phyloP scores from a whole-genome alignment of 768 basidiomycete species.

The Auricularia sp. region DNA sequence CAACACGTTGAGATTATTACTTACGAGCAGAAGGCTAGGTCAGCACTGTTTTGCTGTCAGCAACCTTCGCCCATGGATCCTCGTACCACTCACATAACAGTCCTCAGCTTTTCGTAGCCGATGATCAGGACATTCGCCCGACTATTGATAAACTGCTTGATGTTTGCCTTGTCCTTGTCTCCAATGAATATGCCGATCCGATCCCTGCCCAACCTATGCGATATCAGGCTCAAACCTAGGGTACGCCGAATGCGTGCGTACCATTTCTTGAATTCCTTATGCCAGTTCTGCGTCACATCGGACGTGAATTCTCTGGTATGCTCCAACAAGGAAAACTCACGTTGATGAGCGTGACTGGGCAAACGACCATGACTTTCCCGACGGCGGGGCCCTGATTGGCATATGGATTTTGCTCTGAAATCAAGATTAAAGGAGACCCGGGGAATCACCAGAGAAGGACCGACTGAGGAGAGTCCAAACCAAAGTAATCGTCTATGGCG shows the following conservation, averaged over 20 bases:
- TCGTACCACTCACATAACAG: slow-evolving; percentile 51
- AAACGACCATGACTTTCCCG: slow-evolving; percentile 83
- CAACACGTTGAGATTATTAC: slow-evolving; percentile 12
- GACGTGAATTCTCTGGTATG: not conserved
- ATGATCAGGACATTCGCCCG: slow-evolving; percentile 82
- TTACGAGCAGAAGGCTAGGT: slow-evolving; percentile 56
- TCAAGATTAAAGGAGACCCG: no score
- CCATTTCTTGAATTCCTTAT: slow-evolving; percentile 93
- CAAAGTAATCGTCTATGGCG: slow-evolving; percentile 70
- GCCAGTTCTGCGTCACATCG: slow-evolving; percentile 69
- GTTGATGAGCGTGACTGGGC: slow-evolving; percentile 82
- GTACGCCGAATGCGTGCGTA: slow-evolving; percentile 24
- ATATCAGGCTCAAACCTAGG: not conserved
- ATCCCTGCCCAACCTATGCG: slow-evolving; percentile 41
- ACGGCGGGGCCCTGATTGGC: slow-evolving; percentile 42
- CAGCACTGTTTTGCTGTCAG: slow-evolving; percentile 27
- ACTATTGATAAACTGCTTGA: slow-evolving; percentile 73
- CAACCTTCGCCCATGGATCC: not conserved
- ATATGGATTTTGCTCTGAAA: slow-evolving; percentile 75
- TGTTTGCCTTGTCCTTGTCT: slow-evolving; percentile 42
- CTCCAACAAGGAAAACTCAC: slow-evolving; percentile 29
- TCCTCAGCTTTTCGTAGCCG: slow-evolving; percentile 85
- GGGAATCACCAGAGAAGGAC: slow-evolving; percentile 13
- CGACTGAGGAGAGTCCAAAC: slow-evolving; percentile 86
- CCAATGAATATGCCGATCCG: slow-evolving; percentile 49